Conservation (phyloP, 441 rosid species). For the Populus hybrid region DNA sequence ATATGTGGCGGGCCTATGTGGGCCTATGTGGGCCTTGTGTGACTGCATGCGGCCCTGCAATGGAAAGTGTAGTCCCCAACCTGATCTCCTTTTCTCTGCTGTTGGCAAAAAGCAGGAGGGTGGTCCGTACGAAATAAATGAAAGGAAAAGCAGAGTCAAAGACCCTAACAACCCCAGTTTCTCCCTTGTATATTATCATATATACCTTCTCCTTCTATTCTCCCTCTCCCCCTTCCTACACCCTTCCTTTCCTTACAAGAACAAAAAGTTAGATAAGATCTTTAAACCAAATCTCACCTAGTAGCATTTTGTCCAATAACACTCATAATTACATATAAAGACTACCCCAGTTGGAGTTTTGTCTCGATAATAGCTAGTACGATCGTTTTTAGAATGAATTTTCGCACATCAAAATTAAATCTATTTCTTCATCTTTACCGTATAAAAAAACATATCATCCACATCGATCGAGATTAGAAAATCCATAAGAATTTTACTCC, state of each 20-base stretch:
- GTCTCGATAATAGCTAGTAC: too few relatives aligned
- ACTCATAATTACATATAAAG: background rate
- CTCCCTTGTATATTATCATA: background rate
- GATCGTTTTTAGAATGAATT: too few relatives aligned
- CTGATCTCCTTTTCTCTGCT: background rate
- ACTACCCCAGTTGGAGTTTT: background rate
- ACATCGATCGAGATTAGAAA: background rate
- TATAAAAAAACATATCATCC: background rate
- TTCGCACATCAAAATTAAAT: too few relatives aligned
- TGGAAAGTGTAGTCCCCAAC: background rate
- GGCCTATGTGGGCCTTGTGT: constrained; percentile 7
- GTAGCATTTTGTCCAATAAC: background rate
- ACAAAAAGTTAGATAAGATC: background rate
- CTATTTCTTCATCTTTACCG: background rate
- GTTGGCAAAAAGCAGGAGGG: background rate
- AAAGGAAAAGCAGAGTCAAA: constrained; percentile 11
- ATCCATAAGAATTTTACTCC: too few relatives aligned
- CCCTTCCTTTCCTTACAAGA: background rate
- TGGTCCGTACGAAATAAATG: constrained; percentile 20
- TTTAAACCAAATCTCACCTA: background rate
- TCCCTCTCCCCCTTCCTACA: background rate
- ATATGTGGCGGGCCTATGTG: background rate
- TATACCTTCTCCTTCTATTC: background rate
- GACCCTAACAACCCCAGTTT: constrained; percentile 9
- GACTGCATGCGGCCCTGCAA: constrained; percentile 16